Conservation (phyloP, 306 rosid species). For the Datisca glomerata region DNA sequence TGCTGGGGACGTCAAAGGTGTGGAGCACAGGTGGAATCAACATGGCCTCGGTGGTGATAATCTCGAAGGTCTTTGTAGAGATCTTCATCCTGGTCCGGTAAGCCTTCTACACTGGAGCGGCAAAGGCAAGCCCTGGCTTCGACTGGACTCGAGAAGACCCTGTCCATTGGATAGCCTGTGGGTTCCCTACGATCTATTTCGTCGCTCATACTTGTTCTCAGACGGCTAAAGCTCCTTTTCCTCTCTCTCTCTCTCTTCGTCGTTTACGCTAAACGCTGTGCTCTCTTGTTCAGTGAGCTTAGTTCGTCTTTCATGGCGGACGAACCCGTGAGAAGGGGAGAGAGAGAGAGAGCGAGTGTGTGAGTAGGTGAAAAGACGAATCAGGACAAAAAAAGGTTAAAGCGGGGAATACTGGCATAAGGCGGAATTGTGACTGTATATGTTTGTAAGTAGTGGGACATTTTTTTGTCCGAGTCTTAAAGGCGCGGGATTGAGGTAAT, state of each 20-base stretch:
- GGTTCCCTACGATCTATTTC: constrained; percentile 82
- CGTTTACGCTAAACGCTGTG: not conserved
- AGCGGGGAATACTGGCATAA: no score
- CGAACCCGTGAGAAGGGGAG: no score
- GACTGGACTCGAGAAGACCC: constrained; percentile 63
- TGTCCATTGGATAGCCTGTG: constrained; percentile 84
- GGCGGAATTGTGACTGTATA: no score
- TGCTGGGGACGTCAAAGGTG: constrained; percentile 65
- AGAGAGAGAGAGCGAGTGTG: not conserved
- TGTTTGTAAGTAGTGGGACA: no score
- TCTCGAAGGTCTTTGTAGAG: constrained; percentile 58
- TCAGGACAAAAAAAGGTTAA: not conserved
- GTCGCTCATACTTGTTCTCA: constrained; percentile 37
- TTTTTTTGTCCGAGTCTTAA: no score
- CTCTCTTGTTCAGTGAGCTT: no score
- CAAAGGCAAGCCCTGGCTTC: constrained; percentile 88
- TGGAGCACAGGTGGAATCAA: constrained; percentile 93
- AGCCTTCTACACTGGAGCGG: constrained; percentile 94
- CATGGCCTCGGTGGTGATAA: constrained; percentile 92
- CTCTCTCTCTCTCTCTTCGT: not conserved
- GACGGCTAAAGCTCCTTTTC: constrained; percentile 24
- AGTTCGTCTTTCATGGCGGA: not conserved
- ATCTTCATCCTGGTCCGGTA: constrained; percentile 82
- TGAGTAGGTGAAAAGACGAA: not conserved
- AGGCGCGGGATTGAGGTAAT: no score